Evolutionary conservation across 768 basidiomycete species (phyloP).

Genomic region (Albatrellus ellisii): DNA sequence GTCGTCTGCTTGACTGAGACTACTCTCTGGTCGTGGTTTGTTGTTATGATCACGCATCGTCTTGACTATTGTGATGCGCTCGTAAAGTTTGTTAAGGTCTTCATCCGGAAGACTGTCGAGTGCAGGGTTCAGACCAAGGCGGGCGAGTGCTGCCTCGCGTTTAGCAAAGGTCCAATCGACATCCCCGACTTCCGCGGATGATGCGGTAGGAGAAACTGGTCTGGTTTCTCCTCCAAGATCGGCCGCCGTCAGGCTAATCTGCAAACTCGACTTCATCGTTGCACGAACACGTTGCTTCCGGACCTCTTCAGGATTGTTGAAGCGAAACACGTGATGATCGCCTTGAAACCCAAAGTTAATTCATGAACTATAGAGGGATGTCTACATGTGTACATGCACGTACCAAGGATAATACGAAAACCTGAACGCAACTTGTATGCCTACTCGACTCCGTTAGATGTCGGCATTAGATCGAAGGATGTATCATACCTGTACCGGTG

Average conservation of each 20-base stretch:
- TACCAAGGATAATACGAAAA: constrained; percentile 92
- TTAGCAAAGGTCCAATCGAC: constrained; percentile 98
- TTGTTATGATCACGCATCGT: constrained; percentile 71
- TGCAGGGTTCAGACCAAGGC: constrained; percentile 77
- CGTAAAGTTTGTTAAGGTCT: constrained; percentile 86
- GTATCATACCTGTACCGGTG: constrained; percentile 53
- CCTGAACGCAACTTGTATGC: constrained; percentile 84
- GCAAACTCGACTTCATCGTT: constrained; percentile 55
- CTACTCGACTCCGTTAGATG: constrained; percentile 19
- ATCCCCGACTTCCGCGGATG: constrained; percentile 50
- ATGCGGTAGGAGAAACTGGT: constrained; percentile 68
- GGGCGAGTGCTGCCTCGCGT: constrained; percentile 82
- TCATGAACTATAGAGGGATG: background rate
- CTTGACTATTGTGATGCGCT: constrained; percentile 90
- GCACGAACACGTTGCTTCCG: constrained; percentile 82
- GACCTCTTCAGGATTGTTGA: constrained; percentile 92
- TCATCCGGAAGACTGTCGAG: constrained; percentile 91
- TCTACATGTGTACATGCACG: constrained; percentile 14
- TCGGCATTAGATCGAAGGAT: background rate
- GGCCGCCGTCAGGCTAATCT: constrained; percentile 47
- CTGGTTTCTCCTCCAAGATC: constrained; percentile 51
- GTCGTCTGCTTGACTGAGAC: constrained; percentile 76
- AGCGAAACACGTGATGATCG: constrained; percentile 95
- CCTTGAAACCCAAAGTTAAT: constrained; percentile 29
- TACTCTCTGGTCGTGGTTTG: constrained; percentile 81